These are phyloP conservation scores for Leccinum variicolor DNA, from an alignment of 768 basidiomycete genomes.

Conservation along the genomic window DNA sequence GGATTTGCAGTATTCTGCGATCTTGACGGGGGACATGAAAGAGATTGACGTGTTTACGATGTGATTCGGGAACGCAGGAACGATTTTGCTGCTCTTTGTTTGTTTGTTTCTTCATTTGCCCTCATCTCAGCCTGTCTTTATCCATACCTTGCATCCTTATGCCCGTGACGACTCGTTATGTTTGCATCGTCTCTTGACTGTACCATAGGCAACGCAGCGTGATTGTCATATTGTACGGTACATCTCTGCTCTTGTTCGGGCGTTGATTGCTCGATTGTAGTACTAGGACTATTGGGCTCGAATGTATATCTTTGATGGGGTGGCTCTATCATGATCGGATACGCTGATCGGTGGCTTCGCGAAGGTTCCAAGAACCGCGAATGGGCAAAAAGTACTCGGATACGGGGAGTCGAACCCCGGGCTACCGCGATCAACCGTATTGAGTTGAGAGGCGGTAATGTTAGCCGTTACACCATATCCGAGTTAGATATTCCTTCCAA, in stretches of 20 bases:
- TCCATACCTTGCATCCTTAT: neutral
- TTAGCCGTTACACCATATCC: slow-evolving; percentile 67
- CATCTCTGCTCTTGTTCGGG: neutral
- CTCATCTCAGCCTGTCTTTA: neutral
- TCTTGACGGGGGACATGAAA: slow-evolving; percentile 30
- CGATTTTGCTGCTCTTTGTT: neutral
- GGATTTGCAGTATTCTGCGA: slow-evolving; percentile 23
- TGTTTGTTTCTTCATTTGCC: too few species aligned
- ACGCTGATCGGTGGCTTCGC: too few species aligned
- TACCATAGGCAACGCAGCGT: neutral
- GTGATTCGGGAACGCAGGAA: slow-evolving; percentile 6
- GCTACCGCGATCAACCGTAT: slow-evolving; percentile 31
- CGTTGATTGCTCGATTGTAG: neutral
- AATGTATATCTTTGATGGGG: too few species aligned
- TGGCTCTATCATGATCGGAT: neutral
- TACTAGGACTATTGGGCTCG: neutral
- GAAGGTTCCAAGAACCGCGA: too few species aligned
- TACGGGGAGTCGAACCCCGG: slow-evolving; percentile 37
- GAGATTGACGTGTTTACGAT: slow-evolving; percentile 34
- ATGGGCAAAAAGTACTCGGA: slow-evolving; percentile 16
- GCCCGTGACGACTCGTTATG: neutral
- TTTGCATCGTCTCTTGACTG: neutral
- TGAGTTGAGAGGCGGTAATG: slow-evolving; percentile 54
- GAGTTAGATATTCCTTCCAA: neutral
- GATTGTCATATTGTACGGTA: neutral